These are phyloP conservation scores for Teunomyces funiuensis DNA, from an alignment of 805 yeast species.

Conservation along the genomic window DNA sequence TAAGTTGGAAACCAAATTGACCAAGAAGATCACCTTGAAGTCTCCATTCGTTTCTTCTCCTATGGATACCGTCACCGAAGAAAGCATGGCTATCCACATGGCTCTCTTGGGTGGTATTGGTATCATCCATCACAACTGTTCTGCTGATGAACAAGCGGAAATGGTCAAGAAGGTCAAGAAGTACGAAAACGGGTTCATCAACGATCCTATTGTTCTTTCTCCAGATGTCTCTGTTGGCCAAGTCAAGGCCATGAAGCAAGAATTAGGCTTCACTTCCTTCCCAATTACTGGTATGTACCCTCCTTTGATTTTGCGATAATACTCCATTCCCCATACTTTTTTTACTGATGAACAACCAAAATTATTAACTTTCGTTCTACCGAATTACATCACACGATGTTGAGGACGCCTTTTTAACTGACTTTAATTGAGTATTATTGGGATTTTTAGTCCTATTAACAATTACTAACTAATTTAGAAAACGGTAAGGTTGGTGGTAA, in stretches of 20 bases:
- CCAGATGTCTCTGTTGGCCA: slow-evolving; percentile 79
- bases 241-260: slow-evolving; percentile 65
- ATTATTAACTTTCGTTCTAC: slow-evolving; percentile 99
- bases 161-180: slow-evolving; percentile 97
- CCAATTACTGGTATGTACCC: slow-evolving; percentile 96
- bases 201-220: slow-evolving; percentile 84
- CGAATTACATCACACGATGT: slow-evolving; percentile 95
- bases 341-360: slow-evolving; percentile 53
- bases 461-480: slow-evolving; percentile 54
- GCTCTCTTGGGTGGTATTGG: slow-evolving; percentile 98
- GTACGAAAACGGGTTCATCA: slow-evolving; percentile 96
- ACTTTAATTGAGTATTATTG: slow-evolving; percentile 5
- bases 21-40: slow-evolving; percentile 88
- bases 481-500: slow-evolving; percentile 84
- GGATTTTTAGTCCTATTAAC: slow-evolving; percentile 1
- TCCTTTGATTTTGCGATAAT: background rate
- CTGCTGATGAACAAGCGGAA: slow-evolving; percentile 96
- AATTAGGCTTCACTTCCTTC: slow-evolving; percentile 92
- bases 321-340: slow-evolving; percentile 12
- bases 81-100: slow-evolving; percentile 97
- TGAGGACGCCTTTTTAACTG: slow-evolving; percentile 64
- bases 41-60: slow-evolving; percentile 97
- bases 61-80: slow-evolving; percentile 98
- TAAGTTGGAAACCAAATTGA: slow-evolving; percentile 77
- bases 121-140: slow-evolving; percentile 95